Conservation (phyloP, 768 basidiomycete species). For the Royoungia palumana region DNA sequence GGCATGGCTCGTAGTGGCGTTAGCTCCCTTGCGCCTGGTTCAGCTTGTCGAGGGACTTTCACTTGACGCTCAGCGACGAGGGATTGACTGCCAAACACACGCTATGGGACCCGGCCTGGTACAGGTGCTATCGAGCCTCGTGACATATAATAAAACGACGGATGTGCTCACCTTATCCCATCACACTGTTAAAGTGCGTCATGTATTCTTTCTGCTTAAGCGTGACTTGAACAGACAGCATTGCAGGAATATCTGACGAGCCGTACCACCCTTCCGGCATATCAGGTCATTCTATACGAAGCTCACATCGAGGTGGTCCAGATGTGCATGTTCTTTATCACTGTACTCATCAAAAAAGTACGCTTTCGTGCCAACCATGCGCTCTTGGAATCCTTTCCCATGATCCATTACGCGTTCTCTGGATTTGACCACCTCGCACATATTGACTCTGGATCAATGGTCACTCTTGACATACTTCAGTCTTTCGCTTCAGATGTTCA, state of each 20-base stretch:
- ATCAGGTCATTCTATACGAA: neutral
- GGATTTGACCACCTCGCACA: constrained; percentile 3
- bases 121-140: neutral
- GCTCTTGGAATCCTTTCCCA: neutral
- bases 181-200: neutral
- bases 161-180: neutral
- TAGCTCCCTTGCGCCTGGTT: neutral
- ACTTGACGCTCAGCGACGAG: neutral
- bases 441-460: neutral
- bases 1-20: neutral
- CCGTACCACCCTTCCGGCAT: neutral
- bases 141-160: neutral
- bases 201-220: too few species aligned
- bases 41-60: neutral
- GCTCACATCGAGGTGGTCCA: neutral
- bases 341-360: neutral
- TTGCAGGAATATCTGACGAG: constrained; percentile 3
- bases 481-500: neutral
- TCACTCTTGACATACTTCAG: neutral
- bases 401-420: neutral
- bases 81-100: neutral
- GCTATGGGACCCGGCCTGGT: neutral
- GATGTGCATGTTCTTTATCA: neutral
- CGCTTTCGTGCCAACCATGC: too few species aligned
- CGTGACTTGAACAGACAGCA: neutral